These are phyloP conservation scores for Pleurotus cornucopiae DNA, from an alignment of 768 basidiomycete species.

Conservation along the genomic window DNA sequence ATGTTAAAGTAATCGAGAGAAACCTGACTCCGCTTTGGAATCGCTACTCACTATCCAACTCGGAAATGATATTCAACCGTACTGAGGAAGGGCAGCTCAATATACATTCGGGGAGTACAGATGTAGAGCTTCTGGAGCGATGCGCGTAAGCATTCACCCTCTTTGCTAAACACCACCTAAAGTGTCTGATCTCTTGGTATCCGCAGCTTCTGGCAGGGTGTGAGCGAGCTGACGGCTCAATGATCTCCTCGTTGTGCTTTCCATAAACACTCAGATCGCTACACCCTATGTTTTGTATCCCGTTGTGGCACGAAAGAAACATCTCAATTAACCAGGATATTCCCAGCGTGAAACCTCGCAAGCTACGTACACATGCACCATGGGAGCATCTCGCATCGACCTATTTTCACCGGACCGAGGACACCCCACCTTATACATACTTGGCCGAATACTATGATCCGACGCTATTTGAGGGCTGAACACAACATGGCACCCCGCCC, in stretches of 20 bases:
- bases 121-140: background rate
- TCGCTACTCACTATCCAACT: slow-evolving; percentile 18
- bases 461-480: too few species aligned
- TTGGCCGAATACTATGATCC: too few species aligned
- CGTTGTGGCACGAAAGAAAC: too few species aligned
- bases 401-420: too few species aligned
- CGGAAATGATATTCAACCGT: slow-evolving; percentile 46
- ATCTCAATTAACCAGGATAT: too few species aligned
- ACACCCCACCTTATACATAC: too few species aligned
- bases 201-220: background rate
- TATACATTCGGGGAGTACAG: background rate
- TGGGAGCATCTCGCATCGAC: too few species aligned
- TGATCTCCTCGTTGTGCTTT: background rate
- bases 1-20: slow-evolving; percentile 22
- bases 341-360: too few species aligned
- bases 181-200: background rate
- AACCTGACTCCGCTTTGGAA: slow-evolving; percentile 35
- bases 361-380: too few species aligned
- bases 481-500: too few species aligned
- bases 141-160: background rate
- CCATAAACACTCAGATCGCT: too few species aligned
- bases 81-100: background rate
- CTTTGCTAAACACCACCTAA: background rate
- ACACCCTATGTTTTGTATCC: too few species aligned
- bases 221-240: background rate